A percentile compares a stretch with the other conserved stretches of the same genome.
These are phyloP conservation scores for Davidsoniella virescens DNA, from an alignment of 2,329 filamentous ascomycete genomes.

Conservation along the genomic window DNA sequence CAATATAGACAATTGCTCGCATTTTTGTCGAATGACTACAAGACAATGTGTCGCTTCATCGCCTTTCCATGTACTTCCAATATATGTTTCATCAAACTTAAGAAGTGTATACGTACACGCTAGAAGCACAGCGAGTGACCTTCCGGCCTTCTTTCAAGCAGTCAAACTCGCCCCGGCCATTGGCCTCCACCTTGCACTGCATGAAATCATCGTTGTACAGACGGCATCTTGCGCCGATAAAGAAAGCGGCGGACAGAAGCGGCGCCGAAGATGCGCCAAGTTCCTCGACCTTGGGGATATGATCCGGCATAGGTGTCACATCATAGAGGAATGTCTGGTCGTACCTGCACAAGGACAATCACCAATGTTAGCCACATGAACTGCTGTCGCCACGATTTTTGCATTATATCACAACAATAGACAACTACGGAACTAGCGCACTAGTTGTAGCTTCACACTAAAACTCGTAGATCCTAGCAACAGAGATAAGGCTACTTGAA, in stretches of 20 bases:
- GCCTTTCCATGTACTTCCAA: background rate
- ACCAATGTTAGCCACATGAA: no score
- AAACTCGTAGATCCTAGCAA: conserved; percentile 14
- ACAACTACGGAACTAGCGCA: no score
- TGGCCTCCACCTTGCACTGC: conserved; percentile 95
- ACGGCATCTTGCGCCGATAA: conserved; percentile 90
- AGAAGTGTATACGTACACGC: conserved; percentile 55
- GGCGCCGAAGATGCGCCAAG: conserved; percentile 87
- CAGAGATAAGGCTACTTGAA: background rate
- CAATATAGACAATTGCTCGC: no score
- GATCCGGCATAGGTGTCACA: conserved; percentile 82
- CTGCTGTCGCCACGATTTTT: no score
- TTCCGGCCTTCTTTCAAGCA: conserved; percentile 93
- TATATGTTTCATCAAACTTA: no score
- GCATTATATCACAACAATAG: no score
- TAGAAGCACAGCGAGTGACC: conserved; percentile 89
- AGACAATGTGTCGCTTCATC: no score
- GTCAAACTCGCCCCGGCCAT: conserved; percentile 78
- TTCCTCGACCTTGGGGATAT: conserved; percentile 85
- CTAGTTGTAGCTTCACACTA: no score
- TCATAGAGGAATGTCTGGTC: conserved; percentile 87
- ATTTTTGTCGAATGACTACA: no score
- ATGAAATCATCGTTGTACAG: conserved; percentile 98
- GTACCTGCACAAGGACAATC: conserved; percentile 17
- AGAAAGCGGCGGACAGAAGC: conserved; percentile 80